These are phyloP conservation scores for Ananas comosus DNA, from an alignment of 176 grass and related monocot species.

Conservation along the genomic window DNA sequence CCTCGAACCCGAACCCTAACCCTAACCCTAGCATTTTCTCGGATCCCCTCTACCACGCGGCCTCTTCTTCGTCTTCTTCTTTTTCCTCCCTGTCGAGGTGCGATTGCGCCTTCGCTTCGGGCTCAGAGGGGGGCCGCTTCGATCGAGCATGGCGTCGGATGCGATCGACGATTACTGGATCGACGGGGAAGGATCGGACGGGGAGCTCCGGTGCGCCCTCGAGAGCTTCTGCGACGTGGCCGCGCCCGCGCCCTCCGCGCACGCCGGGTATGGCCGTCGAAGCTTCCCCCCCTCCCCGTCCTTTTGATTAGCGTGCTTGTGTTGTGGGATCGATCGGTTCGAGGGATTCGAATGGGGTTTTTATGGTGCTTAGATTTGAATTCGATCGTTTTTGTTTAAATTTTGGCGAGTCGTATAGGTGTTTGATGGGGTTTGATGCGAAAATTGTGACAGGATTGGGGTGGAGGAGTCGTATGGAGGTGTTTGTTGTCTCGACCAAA, in stretches of 20 bases:
- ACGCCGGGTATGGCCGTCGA: not conserved
- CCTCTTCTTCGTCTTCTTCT: not conserved
- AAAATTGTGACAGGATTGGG: conserved; percentile 13
- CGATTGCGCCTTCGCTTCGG: not conserved
- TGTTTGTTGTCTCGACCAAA: conserved; percentile 18
- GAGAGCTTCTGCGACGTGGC: conserved; percentile 27
- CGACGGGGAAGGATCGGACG: conserved; percentile 27
- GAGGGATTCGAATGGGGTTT: not conserved
- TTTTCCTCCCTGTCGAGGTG: not conserved
- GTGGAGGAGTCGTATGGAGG: conserved; percentile 23
- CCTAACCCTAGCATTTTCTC: not conserved
- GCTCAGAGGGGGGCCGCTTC: not conserved
- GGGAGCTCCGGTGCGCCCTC: conserved; percentile 30
- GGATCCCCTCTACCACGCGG: not conserved
- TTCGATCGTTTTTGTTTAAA: conserved; percentile 3
- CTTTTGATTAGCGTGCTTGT: not conserved
- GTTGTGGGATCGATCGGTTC: not conserved
- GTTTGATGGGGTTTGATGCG: not conserved
- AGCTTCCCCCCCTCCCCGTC: not conserved
- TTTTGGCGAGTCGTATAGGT: conserved; percentile 8
- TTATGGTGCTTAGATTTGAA: conserved; percentile 4
- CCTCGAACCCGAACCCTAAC: conserved; percentile 1
- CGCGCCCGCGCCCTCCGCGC: not conserved
- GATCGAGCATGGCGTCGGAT: conserved; percentile 16
- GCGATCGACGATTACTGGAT: conserved; percentile 44